Evolutionary conservation across 1,139 yeast species (phyloP).

Genomic region (Sugiyamaella xylanicola): DNA sequence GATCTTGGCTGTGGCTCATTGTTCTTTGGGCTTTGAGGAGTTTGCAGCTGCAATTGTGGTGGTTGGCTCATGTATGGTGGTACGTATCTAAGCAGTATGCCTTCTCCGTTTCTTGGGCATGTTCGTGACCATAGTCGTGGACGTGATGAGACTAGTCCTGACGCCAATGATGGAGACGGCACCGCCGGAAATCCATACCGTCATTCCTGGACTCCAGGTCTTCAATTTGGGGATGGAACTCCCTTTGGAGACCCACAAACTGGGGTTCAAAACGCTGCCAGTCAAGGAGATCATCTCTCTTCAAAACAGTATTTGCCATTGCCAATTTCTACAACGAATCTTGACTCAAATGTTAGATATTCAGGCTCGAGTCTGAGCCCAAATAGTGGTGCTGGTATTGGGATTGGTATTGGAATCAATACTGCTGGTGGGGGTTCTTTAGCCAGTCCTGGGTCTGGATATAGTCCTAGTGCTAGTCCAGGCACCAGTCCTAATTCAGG

Average conservation of each 20-base stretch:
- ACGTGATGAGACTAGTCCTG: not conserved
- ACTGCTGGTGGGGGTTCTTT: not conserved
- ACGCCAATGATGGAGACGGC: not conserved
- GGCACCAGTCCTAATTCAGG: not conserved
- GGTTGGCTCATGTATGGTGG: slow-evolving; percentile 10
- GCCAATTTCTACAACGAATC: slow-evolving; percentile 5
- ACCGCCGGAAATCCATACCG: not conserved
- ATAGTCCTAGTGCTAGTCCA: not conserved
- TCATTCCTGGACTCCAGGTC: slow-evolving; percentile 1
- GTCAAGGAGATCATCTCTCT: not conserved
- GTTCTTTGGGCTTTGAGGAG: too few relatives aligned
- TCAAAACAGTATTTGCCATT: slow-evolving; percentile 1
- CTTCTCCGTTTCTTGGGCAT: slow-evolving; percentile 9
- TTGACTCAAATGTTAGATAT: not conserved
- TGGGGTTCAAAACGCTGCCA: too few relatives aligned
- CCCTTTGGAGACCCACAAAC: too few relatives aligned
- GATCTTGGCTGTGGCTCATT: not conserved
- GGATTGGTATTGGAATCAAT: not conserved
- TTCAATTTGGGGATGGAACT: not conserved
- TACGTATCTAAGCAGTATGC: slow-evolving; percentile 10
- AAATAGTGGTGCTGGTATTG: not conserved
- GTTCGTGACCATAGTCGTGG: not conserved
- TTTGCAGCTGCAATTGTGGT: too few relatives aligned
- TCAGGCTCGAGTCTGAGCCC: not conserved
- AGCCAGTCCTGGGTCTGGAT: not conserved